phyloP scores from a whole-genome alignment of 306 rosid species.

The Sindora glabra region DNA sequence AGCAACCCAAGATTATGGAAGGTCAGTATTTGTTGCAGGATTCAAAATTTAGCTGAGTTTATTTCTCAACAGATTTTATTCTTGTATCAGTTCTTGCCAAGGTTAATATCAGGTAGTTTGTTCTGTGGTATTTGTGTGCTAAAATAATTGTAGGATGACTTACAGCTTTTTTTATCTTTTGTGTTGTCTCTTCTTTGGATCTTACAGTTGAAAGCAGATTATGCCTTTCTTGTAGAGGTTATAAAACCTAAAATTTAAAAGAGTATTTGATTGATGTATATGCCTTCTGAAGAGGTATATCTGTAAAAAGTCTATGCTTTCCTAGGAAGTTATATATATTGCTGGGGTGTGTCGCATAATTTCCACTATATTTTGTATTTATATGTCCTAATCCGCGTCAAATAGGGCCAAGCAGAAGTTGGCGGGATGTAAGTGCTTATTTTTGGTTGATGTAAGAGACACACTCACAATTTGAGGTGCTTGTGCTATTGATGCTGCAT shows the following conservation, averaged over 20 bases:
- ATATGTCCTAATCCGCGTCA: not conserved
- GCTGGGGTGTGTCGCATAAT: too few relatives aligned
- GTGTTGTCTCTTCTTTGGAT: not conserved
- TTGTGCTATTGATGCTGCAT: not conserved
- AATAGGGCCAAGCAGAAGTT: not conserved
- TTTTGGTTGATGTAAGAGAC: not conserved
- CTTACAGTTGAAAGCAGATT: not conserved
- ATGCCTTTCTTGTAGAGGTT: not conserved
- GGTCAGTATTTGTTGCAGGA: slow-evolving; percentile 30
- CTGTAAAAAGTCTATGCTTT: not conserved
- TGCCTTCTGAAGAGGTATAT: not conserved
- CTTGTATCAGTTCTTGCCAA: not conserved
- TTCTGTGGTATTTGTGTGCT: not conserved
- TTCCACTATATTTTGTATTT: not conserved
- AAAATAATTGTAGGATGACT: not conserved
- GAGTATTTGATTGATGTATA: not conserved
- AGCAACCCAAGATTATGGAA: slow-evolving; percentile 42
- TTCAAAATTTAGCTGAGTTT: not conserved
- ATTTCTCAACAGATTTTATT: not conserved
- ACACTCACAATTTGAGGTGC: not conserved
- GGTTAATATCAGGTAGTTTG: not conserved
- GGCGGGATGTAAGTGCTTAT: not conserved
- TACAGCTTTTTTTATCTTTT: not conserved
- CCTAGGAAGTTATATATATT: too few relatives aligned
- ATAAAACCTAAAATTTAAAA: not conserved